Base-by-base conservation (phyloP, 441 rosid species). In the Pelargonium citronellum region DNA sequence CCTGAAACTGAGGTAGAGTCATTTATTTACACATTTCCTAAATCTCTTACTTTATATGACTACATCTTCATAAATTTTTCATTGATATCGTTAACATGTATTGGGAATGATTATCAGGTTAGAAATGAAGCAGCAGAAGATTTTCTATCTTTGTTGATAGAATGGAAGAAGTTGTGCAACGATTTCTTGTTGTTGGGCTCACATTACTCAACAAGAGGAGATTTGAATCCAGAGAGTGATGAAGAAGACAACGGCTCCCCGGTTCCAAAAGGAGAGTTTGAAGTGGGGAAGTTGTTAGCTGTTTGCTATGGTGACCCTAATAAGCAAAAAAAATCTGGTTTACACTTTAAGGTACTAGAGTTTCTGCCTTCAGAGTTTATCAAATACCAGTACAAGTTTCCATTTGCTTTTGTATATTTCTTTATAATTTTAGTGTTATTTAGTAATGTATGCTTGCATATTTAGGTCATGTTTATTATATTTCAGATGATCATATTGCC, bases 41-140 rank as follows among this genome's bases (percentile, higher is more conserved):
- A 2, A 61, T 9, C n/a, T 11, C 65, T 24, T 24, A 24, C 0
- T 24, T 24, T 66, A 89, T 12, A 78, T 92, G 67, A 88, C 87
- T 66, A 87, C 80, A 74, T 5, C 88, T 1, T 86, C 87, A 5
- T 91, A 83, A 39, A 82, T 86, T 46, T 91, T 88, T 71, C 69
- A 72, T 8, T 65, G 88, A 8, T 91, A 94, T 68, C 22, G 58
- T 4, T 71, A 74, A 71, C 84, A 85, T 77, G 74, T 89, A 65
- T 64, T 74, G 20, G 58, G 68, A 68, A 47, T 69, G 58, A 53
- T 9, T 24, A 71, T 75, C 68, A 90, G 96, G 96, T 92, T 10
- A 78, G 96, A 68, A 88, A 90, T 67, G 89, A 83, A 73, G 5
- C 89, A 0, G 87, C 88, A 7, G 92, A 84, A 44, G 83, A 88